Evolutionary conservation across 2,329 filamentous ascomycete species (phyloP), one percentile per base, ranked within the genome.

Genomic region (Colletotrichum sp.): DNA sequence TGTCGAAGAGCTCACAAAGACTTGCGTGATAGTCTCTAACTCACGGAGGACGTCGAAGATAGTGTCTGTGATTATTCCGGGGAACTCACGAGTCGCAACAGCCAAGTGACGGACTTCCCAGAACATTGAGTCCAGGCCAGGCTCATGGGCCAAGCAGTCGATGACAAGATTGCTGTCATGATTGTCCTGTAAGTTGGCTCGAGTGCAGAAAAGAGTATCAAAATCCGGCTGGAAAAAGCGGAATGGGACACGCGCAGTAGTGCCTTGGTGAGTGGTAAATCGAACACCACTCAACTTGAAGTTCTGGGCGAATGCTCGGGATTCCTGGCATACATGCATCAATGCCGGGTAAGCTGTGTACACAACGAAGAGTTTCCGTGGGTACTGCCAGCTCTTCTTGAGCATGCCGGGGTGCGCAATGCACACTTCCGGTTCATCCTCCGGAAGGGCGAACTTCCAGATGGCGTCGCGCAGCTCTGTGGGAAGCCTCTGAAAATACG

Each of bases 291-390:
- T 63, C n/a, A 22, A 19, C 8, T 22, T 36, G n/a, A 15, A 63
- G 30, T 63, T 34, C 8, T 63, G 27, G 19, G 69, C 52, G 57
- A 73, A 44, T 9, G 34, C 36, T 30, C 71, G 71, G 39, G 71
- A 63, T 22, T 73, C 66, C 19, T 30, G 36, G 8, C 71, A 73
- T 13, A 73, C 39, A 25, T 73, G 71, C 71, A 73, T 73, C 8
- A 69, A 16, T 5, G 27, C 66, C 19, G 71, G 71, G 25, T 62
- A 70, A 15, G 71, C 71, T 11, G 66, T 70, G 39, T 73, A 63
- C 8, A 73, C 71, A 19, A 69, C 11, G 8, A 72, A 44, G 3
- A 68, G 59, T 8, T 73, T 66, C 5, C 66, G 64, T 34, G 57
- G 22, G 66, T 55, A 19, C n/a, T 13, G 34, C n/a, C 32, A 34